Percentiles rank a stretch among this genome's conserved stretches.
Evolutionary conservation across 1,284 basidiomycete genomes (phyloP).

Genomic region (Pseudozyma hubeiensis): DNA sequence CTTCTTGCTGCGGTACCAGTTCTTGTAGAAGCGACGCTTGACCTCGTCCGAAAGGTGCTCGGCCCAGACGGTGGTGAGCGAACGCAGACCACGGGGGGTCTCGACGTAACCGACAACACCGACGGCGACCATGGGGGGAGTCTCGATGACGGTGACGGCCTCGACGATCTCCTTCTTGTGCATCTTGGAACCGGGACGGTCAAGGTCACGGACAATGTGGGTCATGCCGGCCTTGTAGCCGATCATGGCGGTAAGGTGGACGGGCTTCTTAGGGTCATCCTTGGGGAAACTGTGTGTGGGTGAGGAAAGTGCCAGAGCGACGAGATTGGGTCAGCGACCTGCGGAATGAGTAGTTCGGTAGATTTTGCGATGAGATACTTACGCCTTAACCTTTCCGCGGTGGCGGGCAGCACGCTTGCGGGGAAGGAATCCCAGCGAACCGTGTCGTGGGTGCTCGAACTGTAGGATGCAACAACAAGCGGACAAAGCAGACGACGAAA

Average conservation of each 20-base stretch:
- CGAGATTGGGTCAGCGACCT: slow-evolving; percentile 1
- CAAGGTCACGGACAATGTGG: slow-evolving; percentile 98
- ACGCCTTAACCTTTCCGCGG: slow-evolving; percentile 67
- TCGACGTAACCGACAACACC: slow-evolving; percentile 99
- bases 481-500: slow-evolving; percentile 9
- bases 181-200: slow-evolving; percentile 87
- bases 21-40: slow-evolving; percentile 99
- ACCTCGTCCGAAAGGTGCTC: slow-evolving; percentile 81
- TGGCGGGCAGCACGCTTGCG: slow-evolving; percentile 68
- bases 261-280: slow-evolving; percentile 99
- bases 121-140: slow-evolving; percentile 95
- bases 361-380: slow-evolving; percentile 17
- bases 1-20: slow-evolving; percentile 99
- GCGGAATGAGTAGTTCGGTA: not conserved
- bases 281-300: slow-evolving; percentile 69
- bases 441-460: slow-evolving; percentile 69
- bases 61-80: slow-evolving; percentile 77
- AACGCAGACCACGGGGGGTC: slow-evolving; percentile 97
- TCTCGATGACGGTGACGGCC: slow-evolving; percentile 95
- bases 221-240: slow-evolving; percentile 99
- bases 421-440: slow-evolving; percentile 68
- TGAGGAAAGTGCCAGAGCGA: not conserved
- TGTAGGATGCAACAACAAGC: slow-evolving; percentile 31
- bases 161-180: slow-evolving; percentile 88
- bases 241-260: slow-evolving; percentile 97